phyloP scores from a whole-genome alignment of 2,329 filamentous ascomycete species.

The Bipolaris oryzae region DNA sequence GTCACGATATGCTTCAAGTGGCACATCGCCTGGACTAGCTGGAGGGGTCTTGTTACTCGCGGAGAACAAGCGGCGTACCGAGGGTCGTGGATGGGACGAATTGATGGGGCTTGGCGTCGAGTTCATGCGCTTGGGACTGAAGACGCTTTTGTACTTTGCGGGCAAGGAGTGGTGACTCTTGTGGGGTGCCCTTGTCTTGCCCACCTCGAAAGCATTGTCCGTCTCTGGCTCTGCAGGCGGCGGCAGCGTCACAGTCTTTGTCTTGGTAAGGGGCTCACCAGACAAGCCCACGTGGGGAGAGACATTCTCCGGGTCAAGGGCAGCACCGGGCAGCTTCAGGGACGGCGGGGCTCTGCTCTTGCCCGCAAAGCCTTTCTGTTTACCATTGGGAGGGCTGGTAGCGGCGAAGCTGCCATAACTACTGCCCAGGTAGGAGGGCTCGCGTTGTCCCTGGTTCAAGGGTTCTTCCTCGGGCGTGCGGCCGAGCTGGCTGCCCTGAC shows the following conservation, averaged over 20 bases:
- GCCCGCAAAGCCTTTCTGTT: conserved; percentile 14
- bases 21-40: conserved; percentile 54
- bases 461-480: conserved; percentile 41
- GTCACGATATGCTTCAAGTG: conserved; percentile 64
- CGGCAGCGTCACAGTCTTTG: conserved; percentile 29
- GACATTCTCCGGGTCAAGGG: conserved; percentile 54
- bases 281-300: conserved; percentile 28
- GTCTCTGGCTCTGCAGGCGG: conserved; percentile 16
- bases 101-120: conserved; percentile 42
- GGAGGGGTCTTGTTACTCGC: conserved; percentile 47
- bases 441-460: conserved; percentile 26
- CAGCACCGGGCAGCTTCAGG: conserved; percentile 67
- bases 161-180: conserved; percentile 38
- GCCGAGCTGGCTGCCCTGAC: conserved; percentile 19
- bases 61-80: conserved; percentile 51
- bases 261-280: conserved; percentile 17
- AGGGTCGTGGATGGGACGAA: conserved; percentile 40
- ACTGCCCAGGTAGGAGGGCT: conserved; percentile 44
- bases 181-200: conserved; percentile 46
- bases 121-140: conserved; percentile 51
- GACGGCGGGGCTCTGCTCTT: conserved; percentile 52
- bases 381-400: conserved; percentile 53
- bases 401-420: conserved; percentile 70
- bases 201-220: conserved; percentile 54
- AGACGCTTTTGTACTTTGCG: conserved; percentile 44